Conservation (phyloP, 2,329 filamentous ascomycete genomes). For the Calonectria multiphialidica region DNA sequence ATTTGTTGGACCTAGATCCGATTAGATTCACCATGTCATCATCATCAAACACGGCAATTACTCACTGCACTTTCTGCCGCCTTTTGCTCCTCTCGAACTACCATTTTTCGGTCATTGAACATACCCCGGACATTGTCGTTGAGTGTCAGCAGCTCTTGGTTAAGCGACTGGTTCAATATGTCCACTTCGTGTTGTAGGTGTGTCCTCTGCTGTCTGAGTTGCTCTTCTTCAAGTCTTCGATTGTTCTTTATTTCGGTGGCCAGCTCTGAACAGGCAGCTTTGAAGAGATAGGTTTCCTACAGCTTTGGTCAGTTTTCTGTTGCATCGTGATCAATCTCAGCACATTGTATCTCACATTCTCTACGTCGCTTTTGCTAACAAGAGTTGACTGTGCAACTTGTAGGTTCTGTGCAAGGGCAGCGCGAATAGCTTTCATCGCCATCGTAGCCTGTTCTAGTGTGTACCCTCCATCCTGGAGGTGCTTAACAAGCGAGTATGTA, state of each 20-base stretch:
- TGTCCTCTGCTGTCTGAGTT: slow-evolving; percentile 84
- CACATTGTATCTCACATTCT: slow-evolving; percentile 70
- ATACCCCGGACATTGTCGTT: slow-evolving; percentile 95
- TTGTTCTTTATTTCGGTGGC: slow-evolving; percentile 87
- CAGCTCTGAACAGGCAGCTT: slow-evolving; percentile 92
- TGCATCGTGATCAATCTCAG: not conserved
- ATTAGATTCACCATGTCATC: slow-evolving; percentile 20
- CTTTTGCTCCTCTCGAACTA: slow-evolving; percentile 88
- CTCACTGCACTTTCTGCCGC: slow-evolving; percentile 82
- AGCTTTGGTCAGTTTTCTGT: slow-evolving; percentile 25
- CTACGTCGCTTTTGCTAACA: slow-evolving; percentile 91
- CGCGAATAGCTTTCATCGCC: slow-evolving; percentile 92
- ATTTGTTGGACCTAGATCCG: slow-evolving; percentile 82
- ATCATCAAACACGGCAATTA: slow-evolving; percentile 24
- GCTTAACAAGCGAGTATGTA: slow-evolving; percentile 88
- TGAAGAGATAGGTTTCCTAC: slow-evolving; percentile 89
- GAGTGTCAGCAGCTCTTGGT: slow-evolving; percentile 83
- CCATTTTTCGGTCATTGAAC: slow-evolving; percentile 97
- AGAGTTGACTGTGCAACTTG: slow-evolving; percentile 83
- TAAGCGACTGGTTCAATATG: slow-evolving; percentile 85
- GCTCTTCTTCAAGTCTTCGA: slow-evolving; percentile 81
- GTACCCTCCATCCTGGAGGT: slow-evolving; percentile 82
- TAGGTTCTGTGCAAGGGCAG: slow-evolving; percentile 82
- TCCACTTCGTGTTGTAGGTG: slow-evolving; percentile 96
- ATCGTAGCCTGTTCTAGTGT: slow-evolving; percentile 80